A percentile compares a stretch with the other conserved stretches of the same genome.
Conservation (phyloP, 2,329 filamentous ascomycete species). For the Neobulgaria alba region DNA sequence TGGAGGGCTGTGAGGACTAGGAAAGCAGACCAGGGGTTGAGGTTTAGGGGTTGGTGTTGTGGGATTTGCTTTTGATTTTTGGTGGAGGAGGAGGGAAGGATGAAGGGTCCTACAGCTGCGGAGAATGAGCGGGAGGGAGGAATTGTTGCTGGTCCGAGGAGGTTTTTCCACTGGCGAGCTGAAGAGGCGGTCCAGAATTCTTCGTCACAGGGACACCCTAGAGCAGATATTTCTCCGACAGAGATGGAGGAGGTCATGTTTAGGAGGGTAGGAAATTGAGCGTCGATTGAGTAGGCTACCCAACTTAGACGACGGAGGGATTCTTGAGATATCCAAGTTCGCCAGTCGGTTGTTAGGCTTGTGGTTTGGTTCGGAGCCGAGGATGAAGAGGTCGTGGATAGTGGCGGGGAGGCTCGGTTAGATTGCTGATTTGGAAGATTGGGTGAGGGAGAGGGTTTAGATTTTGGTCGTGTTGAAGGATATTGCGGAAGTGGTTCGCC, state of each 20-base stretch:
- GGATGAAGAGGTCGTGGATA: background rate
- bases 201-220: slow-evolving; percentile 21
- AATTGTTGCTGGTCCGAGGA: slow-evolving; percentile 16
- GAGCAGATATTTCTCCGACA: slow-evolving; percentile 16
- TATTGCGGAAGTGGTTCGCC: slow-evolving; percentile 2
- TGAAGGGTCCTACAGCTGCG: slow-evolving; percentile 19
- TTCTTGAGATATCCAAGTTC: slow-evolving; percentile 17
- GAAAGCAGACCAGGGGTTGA: slow-evolving; percentile 21
- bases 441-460: no score
- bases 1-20: slow-evolving; percentile 18
- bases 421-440: no score
- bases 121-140: slow-evolving; percentile 18
- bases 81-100: slow-evolving; percentile 5
- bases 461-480: no score
- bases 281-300: slow-evolving; percentile 20
- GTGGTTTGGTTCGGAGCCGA: background rate
- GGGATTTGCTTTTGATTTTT: background rate
- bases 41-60: slow-evolving; percentile 4
- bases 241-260: slow-evolving; percentile 20
- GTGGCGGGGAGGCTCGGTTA: background rate
- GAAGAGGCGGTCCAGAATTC: slow-evolving; percentile 20
- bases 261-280: slow-evolving; percentile 18
- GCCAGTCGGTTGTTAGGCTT: slow-evolving; percentile 13
- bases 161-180: slow-evolving; percentile 18
- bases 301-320: slow-evolving; percentile 18